phyloP scores from a whole-genome alignment of 768 basidiomycete genomes.

The Pisolithus orientalis region DNA sequence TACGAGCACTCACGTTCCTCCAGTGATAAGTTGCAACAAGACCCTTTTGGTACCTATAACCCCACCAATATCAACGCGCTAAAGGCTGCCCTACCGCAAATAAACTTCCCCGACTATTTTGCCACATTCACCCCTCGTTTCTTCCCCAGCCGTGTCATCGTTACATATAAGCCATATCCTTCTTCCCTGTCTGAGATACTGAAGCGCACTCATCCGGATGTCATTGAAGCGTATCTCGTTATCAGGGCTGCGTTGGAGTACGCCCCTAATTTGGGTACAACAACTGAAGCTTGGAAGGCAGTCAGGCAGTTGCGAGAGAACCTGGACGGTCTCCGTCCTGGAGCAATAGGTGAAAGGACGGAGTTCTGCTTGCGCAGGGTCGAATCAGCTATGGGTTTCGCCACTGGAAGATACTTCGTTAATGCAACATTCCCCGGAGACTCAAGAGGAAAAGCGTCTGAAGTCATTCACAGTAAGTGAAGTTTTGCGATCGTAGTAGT shows the following conservation, averaged over 20 bases:
- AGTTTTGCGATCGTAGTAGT: not conserved
- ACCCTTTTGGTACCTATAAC: conserved; percentile 88
- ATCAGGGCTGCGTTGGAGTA: conserved; percentile 65
- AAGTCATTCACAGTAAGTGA: conserved; percentile 66
- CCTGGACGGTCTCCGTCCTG: conserved; percentile 81
- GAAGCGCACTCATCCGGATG: conserved; percentile 55
- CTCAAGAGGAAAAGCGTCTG: conserved; percentile 74
- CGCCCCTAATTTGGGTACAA: conserved; percentile 64
- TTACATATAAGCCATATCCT: conserved; percentile 79
- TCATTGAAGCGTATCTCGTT: conserved; percentile 84
- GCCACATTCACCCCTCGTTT: conserved; percentile 74
- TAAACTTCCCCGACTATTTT: conserved; percentile 83
- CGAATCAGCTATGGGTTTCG: conserved; percentile 77
- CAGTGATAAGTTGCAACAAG: conserved; percentile 64
- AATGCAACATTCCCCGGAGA: conserved; percentile 74
- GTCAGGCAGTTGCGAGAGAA: conserved; percentile 63
- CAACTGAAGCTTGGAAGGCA: conserved; percentile 76
- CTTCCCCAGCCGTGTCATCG: conserved; percentile 70
- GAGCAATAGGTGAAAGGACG: conserved; percentile 73
- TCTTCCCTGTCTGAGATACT: conserved; percentile 63
- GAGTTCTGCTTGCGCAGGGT: conserved; percentile 77
- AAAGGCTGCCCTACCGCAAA: conserved; percentile 60
- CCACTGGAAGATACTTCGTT: conserved; percentile 85
- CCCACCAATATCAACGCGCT: conserved; percentile 68
- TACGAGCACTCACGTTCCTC: not conserved